phyloP scores from a whole-genome alignment of 1,284 basidiomycete genomes.

The Puccinia coronata region DNA sequence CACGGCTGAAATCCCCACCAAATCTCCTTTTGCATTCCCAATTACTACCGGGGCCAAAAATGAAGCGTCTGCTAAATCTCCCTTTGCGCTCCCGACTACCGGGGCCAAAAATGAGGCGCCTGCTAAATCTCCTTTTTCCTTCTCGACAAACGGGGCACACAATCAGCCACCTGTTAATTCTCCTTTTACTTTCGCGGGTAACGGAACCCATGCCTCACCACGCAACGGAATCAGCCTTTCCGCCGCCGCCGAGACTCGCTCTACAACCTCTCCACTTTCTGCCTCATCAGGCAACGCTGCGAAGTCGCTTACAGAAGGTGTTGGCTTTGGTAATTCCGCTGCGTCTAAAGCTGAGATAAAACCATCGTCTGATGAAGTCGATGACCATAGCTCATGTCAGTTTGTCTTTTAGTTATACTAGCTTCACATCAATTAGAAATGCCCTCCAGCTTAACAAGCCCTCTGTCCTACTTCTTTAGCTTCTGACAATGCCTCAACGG shows the following conservation, averaged over 20 bases:
- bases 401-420: background rate
- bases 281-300: background rate
- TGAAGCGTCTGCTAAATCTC: background rate
- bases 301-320: background rate
- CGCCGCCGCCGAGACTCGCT: background rate
- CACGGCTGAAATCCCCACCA: background rate
- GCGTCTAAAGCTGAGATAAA: background rate
- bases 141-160: no score
- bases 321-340: background rate
- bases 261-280: background rate
- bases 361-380: background rate
- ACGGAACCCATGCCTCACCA: background rate
- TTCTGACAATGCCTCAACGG: background rate
- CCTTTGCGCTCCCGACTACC: background rate
- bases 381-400: background rate
- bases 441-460: background rate
- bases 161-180: background rate
- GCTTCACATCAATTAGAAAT: background rate
- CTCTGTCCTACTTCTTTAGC: background rate
- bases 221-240: background rate
- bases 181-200: background rate
- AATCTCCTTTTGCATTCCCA: background rate
- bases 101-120: background rate
- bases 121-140: background rate
- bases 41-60: no score